Percentiles rank a stretch among this genome's conserved stretches.
phyloP scores from a whole-genome alignment of 2,329 filamentous ascomycete species.

The Botrytis fragariae region DNA sequence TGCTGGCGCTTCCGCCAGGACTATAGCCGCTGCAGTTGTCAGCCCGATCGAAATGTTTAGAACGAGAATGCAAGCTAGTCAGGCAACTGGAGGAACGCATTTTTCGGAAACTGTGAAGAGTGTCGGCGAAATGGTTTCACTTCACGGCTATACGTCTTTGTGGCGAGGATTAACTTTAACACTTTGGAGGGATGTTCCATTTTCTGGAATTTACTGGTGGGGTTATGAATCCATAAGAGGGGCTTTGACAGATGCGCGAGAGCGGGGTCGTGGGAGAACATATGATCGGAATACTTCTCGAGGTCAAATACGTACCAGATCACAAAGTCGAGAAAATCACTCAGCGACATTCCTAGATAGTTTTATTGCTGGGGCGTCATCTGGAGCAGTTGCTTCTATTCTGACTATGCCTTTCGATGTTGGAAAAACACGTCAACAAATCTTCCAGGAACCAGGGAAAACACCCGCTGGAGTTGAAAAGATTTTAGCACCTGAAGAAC shows the following conservation, averaged over 20 bases:
- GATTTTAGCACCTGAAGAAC: slow-evolving; percentile 63
- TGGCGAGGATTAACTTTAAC: slow-evolving; percentile 91
- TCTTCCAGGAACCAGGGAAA: slow-evolving; percentile 59
- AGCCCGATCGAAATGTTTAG: slow-evolving; percentile 92
- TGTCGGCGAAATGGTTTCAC: slow-evolving; percentile 73
- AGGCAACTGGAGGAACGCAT: slow-evolving; percentile 58
- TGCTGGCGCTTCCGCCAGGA: slow-evolving; percentile 74
- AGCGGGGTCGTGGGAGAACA: slow-evolving; percentile 46
- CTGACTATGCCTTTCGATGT: slow-evolving; percentile 96
- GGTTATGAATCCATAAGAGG: slow-evolving; percentile 86
- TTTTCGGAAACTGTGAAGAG: slow-evolving; percentile 76
- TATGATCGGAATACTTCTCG: slow-evolving; percentile 42
- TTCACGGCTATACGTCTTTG: slow-evolving; percentile 74
- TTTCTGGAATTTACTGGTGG: slow-evolving; percentile 97
- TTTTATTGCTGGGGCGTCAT: slow-evolving; percentile 80
- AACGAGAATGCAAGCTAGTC: slow-evolving; percentile 83
- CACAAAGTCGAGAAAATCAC: slow-evolving; percentile 67
- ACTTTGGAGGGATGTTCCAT: slow-evolving; percentile 94
- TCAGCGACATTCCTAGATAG: slow-evolving; percentile 80
- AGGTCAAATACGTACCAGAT: slow-evolving; percentile 49
- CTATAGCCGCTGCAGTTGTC: slow-evolving; percentile 78
- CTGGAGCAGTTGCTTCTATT: slow-evolving; percentile 81
- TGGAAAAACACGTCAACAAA: slow-evolving; percentile 91
- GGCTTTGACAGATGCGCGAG: slow-evolving; percentile 66
- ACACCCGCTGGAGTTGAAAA: slow-evolving; percentile 40